A percentile compares a stretch with the other conserved stretches of the same genome.
Evolutionary conservation across 2,329 filamentous ascomycete species (phyloP).

Genomic region (Xylariaceae sp.): DNA sequence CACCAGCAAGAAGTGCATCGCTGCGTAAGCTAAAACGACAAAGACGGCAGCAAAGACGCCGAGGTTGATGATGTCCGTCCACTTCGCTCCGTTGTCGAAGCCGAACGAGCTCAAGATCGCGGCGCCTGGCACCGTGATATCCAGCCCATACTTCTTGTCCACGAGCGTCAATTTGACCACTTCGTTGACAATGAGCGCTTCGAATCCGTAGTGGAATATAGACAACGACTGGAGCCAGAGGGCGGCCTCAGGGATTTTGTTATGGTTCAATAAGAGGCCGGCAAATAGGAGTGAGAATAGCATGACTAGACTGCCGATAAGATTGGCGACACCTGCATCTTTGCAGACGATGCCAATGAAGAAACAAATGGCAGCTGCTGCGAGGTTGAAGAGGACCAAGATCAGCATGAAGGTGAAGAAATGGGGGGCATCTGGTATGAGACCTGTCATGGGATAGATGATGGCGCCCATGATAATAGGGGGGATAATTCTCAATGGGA

Average conservation of each 20-base stretch:
- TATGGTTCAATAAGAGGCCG: constrained; percentile 87
- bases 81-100: constrained; percentile 81
- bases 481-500: constrained; percentile 88
- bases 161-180: constrained; percentile 83
- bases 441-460: constrained; percentile 94
- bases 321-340: constrained; percentile 83
- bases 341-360: constrained; percentile 96
- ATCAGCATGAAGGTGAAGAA: constrained; percentile 92
- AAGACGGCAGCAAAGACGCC: constrained; percentile 78
- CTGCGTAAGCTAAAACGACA: constrained; percentile 78
- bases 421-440: constrained; percentile 73
- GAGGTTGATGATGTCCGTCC: constrained; percentile 76
- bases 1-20: constrained; percentile 89
- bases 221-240: constrained; percentile 89
- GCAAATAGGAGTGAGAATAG: constrained; percentile 94
- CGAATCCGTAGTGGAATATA: constrained; percentile 97
- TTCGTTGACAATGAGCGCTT: constrained; percentile 95
- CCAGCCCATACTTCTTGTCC: constrained; percentile 91
- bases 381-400: constrained; percentile 91
- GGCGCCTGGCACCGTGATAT: constrained; percentile 92
- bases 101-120: constrained; percentile 93
- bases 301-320: constrained; percentile 95
- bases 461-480: constrained; percentile 94
- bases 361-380: constrained; percentile 85
- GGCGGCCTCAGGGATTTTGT: constrained; percentile 80